Conservation (phyloP, 2,329 filamentous ascomycete species). For the Colletotrichum agaves region DNA sequence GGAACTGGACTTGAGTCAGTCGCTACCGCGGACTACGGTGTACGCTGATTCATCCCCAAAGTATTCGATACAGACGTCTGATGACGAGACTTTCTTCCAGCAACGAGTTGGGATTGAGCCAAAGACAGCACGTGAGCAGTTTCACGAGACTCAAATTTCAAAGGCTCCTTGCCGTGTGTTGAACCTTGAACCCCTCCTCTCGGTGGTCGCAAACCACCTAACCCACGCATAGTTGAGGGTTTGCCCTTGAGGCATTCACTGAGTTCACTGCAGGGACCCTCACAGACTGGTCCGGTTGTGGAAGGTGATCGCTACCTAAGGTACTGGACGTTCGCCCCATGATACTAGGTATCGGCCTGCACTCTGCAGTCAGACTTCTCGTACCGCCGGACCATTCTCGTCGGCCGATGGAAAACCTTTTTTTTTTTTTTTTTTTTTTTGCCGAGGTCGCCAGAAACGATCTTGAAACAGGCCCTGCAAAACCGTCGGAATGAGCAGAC, state of each 20-base stretch:
- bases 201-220: slow-evolving; percentile 4
- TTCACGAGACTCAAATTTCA: not conserved
- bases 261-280: slow-evolving; percentile 5
- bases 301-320: not conserved
- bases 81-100: not conserved
- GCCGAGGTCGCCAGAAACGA: slow-evolving; percentile 22
- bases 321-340: slow-evolving; percentile 20
- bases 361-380: not conserved
- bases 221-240: slow-evolving; percentile 7
- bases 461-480: slow-evolving; percentile 29
- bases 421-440: not conserved
- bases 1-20: slow-evolving; percentile 10
- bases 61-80: slow-evolving; percentile 4
- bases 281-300: slow-evolving; percentile 17
- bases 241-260: slow-evolving; percentile 9
- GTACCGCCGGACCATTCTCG: slow-evolving; percentile 14
- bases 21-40: not conserved
- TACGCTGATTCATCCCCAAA: slow-evolving; percentile 5
- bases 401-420: slow-evolving; percentile 28
- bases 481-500: slow-evolving; percentile 8
- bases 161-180: not conserved
- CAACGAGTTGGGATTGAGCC: not conserved
- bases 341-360: not conserved
- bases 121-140: not conserved
- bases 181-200: not conserved